These are phyloP conservation scores for Naganishia sp. DNA, from an alignment of 1,284 basidiomycete species.

Conservation along the genomic window DNA sequence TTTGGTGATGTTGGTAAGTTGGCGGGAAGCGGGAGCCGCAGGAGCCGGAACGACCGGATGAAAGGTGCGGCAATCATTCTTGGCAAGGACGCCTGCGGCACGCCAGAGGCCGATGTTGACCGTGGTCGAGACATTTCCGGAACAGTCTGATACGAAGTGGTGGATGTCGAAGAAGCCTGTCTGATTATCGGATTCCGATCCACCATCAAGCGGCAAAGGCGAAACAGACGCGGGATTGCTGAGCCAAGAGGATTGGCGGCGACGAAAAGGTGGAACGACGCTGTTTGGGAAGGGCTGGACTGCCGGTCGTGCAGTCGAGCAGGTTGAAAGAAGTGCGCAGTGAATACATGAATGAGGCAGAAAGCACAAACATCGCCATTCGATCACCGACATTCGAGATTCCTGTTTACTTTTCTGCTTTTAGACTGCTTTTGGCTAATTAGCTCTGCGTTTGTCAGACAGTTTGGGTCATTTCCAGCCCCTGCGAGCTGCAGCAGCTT, in stretches of 20 bases:
- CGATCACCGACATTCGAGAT: too few species aligned
- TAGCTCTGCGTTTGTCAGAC: not conserved
- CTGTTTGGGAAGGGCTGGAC: not conserved
- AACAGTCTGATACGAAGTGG: not conserved
- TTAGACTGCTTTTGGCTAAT: too few species aligned
- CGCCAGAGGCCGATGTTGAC: constrained; percentile 11
- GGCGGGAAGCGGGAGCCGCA: constrained; percentile 39
- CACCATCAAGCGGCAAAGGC: not conserved
- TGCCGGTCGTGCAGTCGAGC: too few species aligned
- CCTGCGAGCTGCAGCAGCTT: too few species aligned
- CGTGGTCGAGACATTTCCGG: constrained; percentile 22
- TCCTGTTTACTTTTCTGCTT: too few species aligned
- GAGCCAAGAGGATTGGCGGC: not conserved
- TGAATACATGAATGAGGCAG: not conserved
- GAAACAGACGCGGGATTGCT: not conserved
- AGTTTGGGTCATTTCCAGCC: too few species aligned
- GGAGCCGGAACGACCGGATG: constrained; percentile 39
- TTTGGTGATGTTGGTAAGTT: constrained; percentile 39
- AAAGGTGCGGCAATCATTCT: constrained; percentile 46
- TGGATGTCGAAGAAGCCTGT: constrained; percentile 5
- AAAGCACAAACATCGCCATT: too few species aligned
- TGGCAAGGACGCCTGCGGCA: constrained; percentile 38
- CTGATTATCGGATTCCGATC: constrained; percentile 11
- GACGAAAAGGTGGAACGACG: not conserved
- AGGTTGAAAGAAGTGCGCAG: not conserved